Percentiles rank a stretch among this genome's conserved stretches.
These are phyloP conservation scores for Agaricales sp. DNA, from an alignment of 1,284 basidiomycete species.

Conservation along the genomic window DNA sequence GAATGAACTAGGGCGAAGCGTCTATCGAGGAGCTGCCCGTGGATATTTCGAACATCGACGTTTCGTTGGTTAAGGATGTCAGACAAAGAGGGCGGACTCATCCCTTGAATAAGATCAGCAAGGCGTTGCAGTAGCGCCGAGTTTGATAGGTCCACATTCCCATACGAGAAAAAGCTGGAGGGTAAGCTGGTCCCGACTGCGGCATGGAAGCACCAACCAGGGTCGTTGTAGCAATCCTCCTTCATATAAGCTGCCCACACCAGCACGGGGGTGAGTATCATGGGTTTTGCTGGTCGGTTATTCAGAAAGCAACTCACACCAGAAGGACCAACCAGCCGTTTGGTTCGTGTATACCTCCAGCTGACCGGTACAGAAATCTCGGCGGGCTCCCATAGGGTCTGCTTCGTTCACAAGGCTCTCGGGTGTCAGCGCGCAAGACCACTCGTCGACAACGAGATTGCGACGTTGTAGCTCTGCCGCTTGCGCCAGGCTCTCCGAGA, in stretches of 20 bases:
- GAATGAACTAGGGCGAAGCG: not conserved
- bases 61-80: slow-evolving; percentile 5
- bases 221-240: slow-evolving; percentile 47
- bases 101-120: slow-evolving; percentile 8
- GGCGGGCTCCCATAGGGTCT: slow-evolving; percentile 35
- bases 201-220: slow-evolving; percentile 59
- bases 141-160: slow-evolving; percentile 13
- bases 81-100: slow-evolving; percentile 10
- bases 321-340: slow-evolving; percentile 65
- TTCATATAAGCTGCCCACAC: slow-evolving; percentile 49
- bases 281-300: slow-evolving; percentile 1
- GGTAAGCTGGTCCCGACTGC: slow-evolving; percentile 50
- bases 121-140: slow-evolving; percentile 8
- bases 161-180: slow-evolving; percentile 45
- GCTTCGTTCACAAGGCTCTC: slow-evolving; percentile 40
- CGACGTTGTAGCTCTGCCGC: slow-evolving; percentile 32
- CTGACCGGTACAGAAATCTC: slow-evolving; percentile 54
- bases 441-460: slow-evolving; percentile 65
- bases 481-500: slow-evolving; percentile 28
- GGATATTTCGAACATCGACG: not conserved
- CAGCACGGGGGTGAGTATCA: no score
- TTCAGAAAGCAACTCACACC: slow-evolving; percentile 39
- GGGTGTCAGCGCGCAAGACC: slow-evolving; percentile 59
- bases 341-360: slow-evolving; percentile 48
- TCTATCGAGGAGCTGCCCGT: slow-evolving; percentile 1